A percentile compares a stretch with the other conserved stretches of the same genome.
Evolutionary conservation across 225 moss, liverwort and hornwort species (phyloP).

Genomic region (Climacium dendroides): DNA sequence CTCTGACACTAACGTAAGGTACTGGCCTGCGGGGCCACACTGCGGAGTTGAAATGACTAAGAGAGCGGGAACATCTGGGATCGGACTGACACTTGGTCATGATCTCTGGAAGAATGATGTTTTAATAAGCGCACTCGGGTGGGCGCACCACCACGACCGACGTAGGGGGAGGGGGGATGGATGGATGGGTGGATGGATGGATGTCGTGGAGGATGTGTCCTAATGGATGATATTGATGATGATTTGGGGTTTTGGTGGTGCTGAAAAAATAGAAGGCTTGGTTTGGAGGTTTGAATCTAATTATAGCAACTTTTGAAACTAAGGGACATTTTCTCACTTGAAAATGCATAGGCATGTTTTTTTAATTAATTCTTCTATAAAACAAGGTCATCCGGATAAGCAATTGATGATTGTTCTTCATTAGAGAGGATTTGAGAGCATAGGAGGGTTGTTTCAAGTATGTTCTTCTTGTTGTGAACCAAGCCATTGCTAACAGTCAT

Average conservation of each 20-base stretch:
- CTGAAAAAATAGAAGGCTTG: neutral
- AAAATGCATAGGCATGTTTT: neutral
- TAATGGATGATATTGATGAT: neutral
- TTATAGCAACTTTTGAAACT: neutral
- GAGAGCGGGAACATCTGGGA: neutral
- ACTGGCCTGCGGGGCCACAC: neutral
- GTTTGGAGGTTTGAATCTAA: neutral
- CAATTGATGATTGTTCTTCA: neutral
- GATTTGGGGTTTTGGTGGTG: neutral
- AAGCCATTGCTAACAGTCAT: too few species aligned
- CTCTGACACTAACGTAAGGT: neutral
- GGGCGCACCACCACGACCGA: neutral
- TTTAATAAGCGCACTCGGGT: neutral
- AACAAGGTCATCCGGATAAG: fast-evolving
- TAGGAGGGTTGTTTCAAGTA: too few species aligned
- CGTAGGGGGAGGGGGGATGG: too few species aligned
- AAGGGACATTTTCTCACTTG: neutral
- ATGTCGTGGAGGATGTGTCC: neutral
- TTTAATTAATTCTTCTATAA: neutral
- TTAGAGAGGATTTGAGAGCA: too few species aligned
- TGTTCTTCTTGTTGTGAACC: too few species aligned
- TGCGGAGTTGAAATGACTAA: neutral
- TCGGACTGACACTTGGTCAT: neutral
- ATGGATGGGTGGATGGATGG: neutral
- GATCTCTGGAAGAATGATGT: neutral